Evolutionary conservation across 352 stramenopile genomes (phyloP), one percentile per base, ranked within the genome.

Genomic region (Pythium aristosporum): DNA sequence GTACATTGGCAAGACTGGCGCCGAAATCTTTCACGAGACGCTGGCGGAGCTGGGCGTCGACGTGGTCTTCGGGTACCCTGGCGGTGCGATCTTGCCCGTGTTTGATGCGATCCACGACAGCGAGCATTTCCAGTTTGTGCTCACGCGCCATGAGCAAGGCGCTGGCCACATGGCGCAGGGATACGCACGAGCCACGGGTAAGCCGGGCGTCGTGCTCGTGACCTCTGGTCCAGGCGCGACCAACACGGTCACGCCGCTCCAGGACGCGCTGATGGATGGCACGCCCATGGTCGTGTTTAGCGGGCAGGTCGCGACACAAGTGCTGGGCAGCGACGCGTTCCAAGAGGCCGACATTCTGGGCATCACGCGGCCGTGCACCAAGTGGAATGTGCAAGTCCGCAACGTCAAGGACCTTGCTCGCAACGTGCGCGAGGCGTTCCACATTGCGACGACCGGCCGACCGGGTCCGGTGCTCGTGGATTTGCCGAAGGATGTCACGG

Each of bases 341-440:
- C 94, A 98, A 68, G 89, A 91, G 50, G 85, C 86, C 25, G 87
- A 95, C 61, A 79, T 95, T 36, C 56, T 95, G 55, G 87, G 87
- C 43, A 95, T 92, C 78, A 97, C 69, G 41, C 86, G 79, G 20
- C 92, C 93, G 25, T 97, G 90, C 68, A 98, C 94, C 63, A 98
- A 98, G 85, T 98, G 93, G 93, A 98, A 97, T 66, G 95, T 98
- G 67, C 92, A 98, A 71, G 96, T 98, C 70, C 97, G 96, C 57
- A 90, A 91, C 72, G 91, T 98, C 23, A 96, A 96, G 47, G 96
- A 98, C 69, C 74, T 98, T 59, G 94, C 96, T 10, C 88, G 96
- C 52, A 95, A 92, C 63, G 96, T 98, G 75, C 94, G 96, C 61
- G 97, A 98, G 67, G 96, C 96, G 12, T 98, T 98, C 76, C 96